phyloP scores from a whole-genome alignment of 352 stramenopile species.

The Achlya hypogyna region DNA sequence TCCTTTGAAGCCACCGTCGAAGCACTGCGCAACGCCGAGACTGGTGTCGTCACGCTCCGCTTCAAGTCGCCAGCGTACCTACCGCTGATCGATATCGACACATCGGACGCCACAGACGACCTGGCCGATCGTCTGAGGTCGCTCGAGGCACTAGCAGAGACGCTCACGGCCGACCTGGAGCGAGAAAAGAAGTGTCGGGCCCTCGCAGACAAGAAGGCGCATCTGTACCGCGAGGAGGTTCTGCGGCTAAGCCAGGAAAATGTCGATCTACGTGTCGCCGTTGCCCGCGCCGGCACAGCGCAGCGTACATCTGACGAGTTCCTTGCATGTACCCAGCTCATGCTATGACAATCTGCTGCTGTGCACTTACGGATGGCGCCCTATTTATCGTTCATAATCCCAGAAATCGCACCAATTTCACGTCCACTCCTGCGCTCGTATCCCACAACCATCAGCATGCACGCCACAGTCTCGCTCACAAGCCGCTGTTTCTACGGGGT shows the following conservation, averaged over 20 bases:
- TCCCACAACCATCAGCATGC: too few relatives aligned
- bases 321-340: background rate
- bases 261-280: constrained; percentile 26
- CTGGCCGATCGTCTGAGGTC: too few relatives aligned
- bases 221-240: constrained; percentile 63
- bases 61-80: constrained; percentile 3
- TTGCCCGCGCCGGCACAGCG: background rate
- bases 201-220: constrained; percentile 62
- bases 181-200: constrained; percentile 64
- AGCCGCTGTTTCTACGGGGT: too few relatives aligned
- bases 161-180: constrained; percentile 36
- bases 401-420: too few relatives aligned
- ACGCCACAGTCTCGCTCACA: too few relatives aligned
- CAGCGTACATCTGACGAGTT: background rate
- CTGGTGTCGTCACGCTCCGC: constrained; percentile 30
- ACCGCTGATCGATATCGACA: background rate
- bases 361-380: background rate
- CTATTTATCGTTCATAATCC: background rate
- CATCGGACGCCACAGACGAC: constrained; percentile 23
- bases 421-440: too few relatives aligned
- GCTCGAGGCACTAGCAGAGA: constrained; percentile 23
- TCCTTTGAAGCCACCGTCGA: constrained; percentile 47
- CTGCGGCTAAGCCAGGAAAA: constrained; percentile 49
- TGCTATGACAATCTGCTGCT: background rate
- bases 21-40: constrained; percentile 39